Evolutionary conservation across 768 basidiomycete genomes (phyloP).

Genomic region (Phaffia tasmanica): DNA sequence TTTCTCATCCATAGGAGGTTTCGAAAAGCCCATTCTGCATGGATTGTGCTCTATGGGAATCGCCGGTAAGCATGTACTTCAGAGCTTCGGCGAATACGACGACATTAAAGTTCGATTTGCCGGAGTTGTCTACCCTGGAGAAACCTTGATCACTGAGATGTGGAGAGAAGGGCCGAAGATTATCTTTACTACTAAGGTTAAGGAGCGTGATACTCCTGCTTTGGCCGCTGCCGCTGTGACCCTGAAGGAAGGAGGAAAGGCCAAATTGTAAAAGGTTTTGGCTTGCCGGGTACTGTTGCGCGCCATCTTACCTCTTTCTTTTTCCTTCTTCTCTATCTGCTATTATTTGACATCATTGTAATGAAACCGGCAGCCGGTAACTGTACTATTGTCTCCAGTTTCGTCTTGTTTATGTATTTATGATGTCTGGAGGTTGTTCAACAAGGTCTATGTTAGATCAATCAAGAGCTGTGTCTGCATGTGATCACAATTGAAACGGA

Average conservation of each 20-base stretch:
- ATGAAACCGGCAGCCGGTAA: no score
- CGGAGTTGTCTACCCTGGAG: slow-evolving; percentile 67
- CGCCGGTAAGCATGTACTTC: slow-evolving; percentile 80
- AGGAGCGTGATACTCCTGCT: slow-evolving; percentile 64
- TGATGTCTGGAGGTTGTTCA: no score
- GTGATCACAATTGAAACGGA: no score
- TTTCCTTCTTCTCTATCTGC: neutral
- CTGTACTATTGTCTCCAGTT: no score
- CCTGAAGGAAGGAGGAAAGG: slow-evolving; percentile 42
- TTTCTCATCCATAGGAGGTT: slow-evolving; percentile 90
- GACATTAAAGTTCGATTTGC: slow-evolving; percentile 86
- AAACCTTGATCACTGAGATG: slow-evolving; percentile 86
- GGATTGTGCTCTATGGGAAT: slow-evolving; percentile 88
- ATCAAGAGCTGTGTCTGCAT: no score
- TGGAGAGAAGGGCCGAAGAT: slow-evolving; percentile 91
- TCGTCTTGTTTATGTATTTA: no score
- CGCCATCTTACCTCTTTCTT: neutral
- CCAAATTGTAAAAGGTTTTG: slow-evolving; percentile 40
- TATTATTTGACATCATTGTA: neutral
- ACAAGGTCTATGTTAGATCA: no score
- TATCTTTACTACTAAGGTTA: slow-evolving; percentile 82
- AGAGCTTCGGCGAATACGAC: slow-evolving; percentile 69
- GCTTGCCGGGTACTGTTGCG: neutral
- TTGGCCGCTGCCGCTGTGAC: slow-evolving; percentile 76
- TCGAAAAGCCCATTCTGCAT: slow-evolving; percentile 63